Evolutionary conservation across 306 rosid species (phyloP), one percentile per base, ranked within the genome.

Genomic region (Lablab purpureus): DNA sequence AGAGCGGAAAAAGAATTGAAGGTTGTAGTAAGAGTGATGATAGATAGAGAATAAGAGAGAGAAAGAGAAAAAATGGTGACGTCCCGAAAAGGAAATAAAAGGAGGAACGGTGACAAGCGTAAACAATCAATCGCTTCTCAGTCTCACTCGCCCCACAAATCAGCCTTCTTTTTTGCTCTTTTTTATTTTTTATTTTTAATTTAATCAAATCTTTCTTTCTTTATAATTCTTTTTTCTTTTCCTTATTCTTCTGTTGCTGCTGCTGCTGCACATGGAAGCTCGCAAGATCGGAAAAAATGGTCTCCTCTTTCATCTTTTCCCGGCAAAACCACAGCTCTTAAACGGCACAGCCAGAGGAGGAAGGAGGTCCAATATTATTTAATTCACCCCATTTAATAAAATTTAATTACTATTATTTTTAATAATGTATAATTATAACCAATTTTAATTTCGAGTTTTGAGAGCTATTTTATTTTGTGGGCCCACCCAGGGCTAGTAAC

Each of bases 1-100:
- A 9, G 10, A 49, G 71, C 78, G 13, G 76, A 40, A 81, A 75
- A 37, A 2, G 27, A 67, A 84, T 15, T 36, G 81, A 80, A 41
- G 66, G 62, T 43, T 72, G 71, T 12, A 28, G 32, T 36, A 71
- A 22, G 75, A 54, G 69, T 78, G 51, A 66, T 45, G 11, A 45
- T 45, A 10, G 82, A 76, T 28, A 45, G 18, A 4, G 40, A 10
- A n/a, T 25, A 45, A 34, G 65, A 65, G 73, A 36, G 41, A 65
- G 66, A 52, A 37, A 27, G 23, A 17, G 34, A 15, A 23, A 55
- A 19, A 56, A 47, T 15, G 30, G 30, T 21, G 18, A 40, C 52
- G 3, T 55, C 75, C 36, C 51, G 21, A 51, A 51, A 2, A 46
- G 76, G 49, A 37, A 37, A 66, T 30, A 71, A 12, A 46, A 51